phyloP scores from a whole-genome alignment of 495 filamentous ascomycete genomes.

The Alectoria sarmentosa region DNA sequence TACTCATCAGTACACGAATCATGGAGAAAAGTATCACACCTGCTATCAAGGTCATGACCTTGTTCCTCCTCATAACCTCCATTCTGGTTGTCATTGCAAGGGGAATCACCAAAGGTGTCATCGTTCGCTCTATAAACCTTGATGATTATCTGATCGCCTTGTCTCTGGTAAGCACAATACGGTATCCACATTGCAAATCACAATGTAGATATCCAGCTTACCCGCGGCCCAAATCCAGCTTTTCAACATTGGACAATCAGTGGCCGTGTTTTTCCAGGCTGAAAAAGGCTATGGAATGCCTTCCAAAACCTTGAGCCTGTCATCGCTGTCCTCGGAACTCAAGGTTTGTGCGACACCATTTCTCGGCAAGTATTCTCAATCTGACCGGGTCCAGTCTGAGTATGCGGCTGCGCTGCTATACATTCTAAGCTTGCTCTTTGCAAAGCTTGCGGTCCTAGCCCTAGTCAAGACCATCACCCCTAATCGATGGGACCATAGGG shows the following conservation, averaged over 20 bases:
- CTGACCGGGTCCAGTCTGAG: conserved; percentile 4
- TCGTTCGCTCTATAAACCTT: conserved; percentile 5
- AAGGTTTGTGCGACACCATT: not conserved
- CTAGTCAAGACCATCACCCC: conserved; percentile 7
- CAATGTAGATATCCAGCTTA: not conserved
- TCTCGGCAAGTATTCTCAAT: not conserved
- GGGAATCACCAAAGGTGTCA: conserved; percentile 7
- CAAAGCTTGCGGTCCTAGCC: conserved; percentile 10
- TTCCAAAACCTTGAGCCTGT: not conserved
- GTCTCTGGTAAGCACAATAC: conserved; percentile 1
- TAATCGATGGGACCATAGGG: not conserved
- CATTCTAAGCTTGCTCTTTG: conserved; percentile 1
- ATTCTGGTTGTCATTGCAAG: conserved; percentile 1
- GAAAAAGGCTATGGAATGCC: conserved; percentile 1
- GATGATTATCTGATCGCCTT: conserved; percentile 10
- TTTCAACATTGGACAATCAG: conserved; percentile 10
- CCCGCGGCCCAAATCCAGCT: not conserved
- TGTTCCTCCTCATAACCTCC: conserved; percentile 1
- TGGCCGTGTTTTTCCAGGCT: conserved; percentile 2
- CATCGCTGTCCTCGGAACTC: not conserved
- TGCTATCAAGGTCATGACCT: conserved; percentile 2
- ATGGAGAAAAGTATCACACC: not conserved
- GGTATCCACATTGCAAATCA: not conserved
- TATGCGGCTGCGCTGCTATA: conserved; percentile 12
- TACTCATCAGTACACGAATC: not conserved